A percentile compares a stretch with the other conserved stretches of the same genome.
These are phyloP conservation scores for Magnaporthales sp. DNA, from an alignment of 2,329 filamentous ascomycete species.

Conservation along the genomic window DNA sequence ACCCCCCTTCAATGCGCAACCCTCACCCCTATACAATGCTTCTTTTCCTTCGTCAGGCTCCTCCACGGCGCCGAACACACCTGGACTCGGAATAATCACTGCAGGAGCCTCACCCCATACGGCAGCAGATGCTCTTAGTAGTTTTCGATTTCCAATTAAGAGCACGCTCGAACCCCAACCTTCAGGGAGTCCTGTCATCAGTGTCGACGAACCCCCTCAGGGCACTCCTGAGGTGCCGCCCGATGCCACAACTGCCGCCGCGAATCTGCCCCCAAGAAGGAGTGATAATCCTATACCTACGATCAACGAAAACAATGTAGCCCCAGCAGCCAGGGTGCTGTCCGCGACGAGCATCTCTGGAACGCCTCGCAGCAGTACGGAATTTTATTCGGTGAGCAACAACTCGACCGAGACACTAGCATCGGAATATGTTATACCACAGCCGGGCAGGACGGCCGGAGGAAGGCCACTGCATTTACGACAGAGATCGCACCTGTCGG, in stretches of 20 bases:
- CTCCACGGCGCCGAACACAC: slow-evolving; percentile 37
- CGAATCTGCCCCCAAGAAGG: slow-evolving; percentile 8
- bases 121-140: slow-evolving; percentile 36
- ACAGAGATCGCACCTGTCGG: slow-evolving; percentile 31
- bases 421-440: slow-evolving; percentile 72
- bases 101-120: slow-evolving; percentile 26
- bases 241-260: neutral
- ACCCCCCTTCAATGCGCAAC: slow-evolving; percentile 30
- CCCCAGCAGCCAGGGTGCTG: slow-evolving; percentile 59
- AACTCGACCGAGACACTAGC: slow-evolving; percentile 88
- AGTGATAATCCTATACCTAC: slow-evolving; percentile 34
- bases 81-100: slow-evolving; percentile 23
- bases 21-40: slow-evolving; percentile 44
- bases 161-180: slow-evolving; percentile 23
- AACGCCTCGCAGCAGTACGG: slow-evolving; percentile 84
- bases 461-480: slow-evolving; percentile 33
- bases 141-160: slow-evolving; percentile 48
- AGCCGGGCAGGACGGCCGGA: slow-evolving; percentile 24
- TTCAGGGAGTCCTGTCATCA: neutral
- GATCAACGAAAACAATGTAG: slow-evolving; percentile 39
- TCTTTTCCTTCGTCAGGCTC: slow-evolving; percentile 38
- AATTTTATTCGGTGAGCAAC: slow-evolving; percentile 93
- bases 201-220: neutral
- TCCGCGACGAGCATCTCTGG: slow-evolving; percentile 68
- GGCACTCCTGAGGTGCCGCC: neutral